phyloP scores from a whole-genome alignment of 2,329 filamentous ascomycete species.

The Cladosporium halotolerans region DNA sequence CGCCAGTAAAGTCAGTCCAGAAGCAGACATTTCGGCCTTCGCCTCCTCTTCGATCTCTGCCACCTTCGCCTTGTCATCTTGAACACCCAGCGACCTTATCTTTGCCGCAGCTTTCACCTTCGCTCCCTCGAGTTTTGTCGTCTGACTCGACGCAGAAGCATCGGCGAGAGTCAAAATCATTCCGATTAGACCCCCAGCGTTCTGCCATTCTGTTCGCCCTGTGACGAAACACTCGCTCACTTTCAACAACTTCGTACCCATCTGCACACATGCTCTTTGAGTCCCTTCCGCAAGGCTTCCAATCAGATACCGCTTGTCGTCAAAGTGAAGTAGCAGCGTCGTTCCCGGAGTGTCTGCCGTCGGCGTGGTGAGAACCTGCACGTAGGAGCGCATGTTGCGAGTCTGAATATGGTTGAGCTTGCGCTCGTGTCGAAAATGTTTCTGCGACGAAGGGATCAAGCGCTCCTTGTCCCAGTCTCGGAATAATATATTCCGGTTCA shows the following conservation, averaged over 20 bases:
- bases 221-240: constrained; percentile 76
- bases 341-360: constrained; percentile 84
- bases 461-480: neutral
- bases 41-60: constrained; percentile 25
- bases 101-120: constrained; percentile 32
- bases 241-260: constrained; percentile 58
- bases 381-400: constrained; percentile 59
- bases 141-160: constrained; percentile 43
- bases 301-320: constrained; percentile 76
- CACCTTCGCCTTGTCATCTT: constrained; percentile 22
- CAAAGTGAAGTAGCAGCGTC: constrained; percentile 69
- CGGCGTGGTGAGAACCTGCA: constrained; percentile 73
- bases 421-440: neutral
- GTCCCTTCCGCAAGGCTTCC: constrained; percentile 78
- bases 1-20: constrained; percentile 63
- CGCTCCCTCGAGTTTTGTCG: constrained; percentile 34
- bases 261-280: constrained; percentile 68
- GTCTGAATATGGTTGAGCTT: neutral
- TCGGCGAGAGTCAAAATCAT: constrained; percentile 81
- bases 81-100: constrained; percentile 29
- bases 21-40: constrained; percentile 9
- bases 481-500: neutral
- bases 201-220: constrained; percentile 68
- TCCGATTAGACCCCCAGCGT: constrained; percentile 75
- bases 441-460: neutral